phyloP scores from a whole-genome alignment of 2,329 filamentous ascomycete species.

The Aureobasidium sp. region DNA sequence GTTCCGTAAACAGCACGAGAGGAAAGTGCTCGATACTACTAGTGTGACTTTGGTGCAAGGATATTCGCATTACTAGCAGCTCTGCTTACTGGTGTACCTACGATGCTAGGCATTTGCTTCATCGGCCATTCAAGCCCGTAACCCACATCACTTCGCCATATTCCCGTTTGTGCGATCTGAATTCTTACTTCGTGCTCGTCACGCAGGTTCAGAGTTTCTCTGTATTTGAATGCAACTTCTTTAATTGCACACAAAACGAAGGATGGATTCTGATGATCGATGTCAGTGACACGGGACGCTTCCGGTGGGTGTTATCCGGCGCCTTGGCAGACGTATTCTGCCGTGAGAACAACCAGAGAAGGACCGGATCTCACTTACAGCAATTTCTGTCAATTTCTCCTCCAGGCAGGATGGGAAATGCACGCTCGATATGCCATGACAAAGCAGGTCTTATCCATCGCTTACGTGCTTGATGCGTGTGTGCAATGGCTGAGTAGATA shows the following conservation, averaged over 20 bases:
- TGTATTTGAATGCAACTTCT: conserved; percentile 65
- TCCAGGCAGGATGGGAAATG: too few species aligned
- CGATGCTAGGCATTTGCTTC: neutral
- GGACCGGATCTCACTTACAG: conserved; percentile 6
- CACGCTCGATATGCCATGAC: too few species aligned
- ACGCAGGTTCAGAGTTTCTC: conserved; percentile 61
- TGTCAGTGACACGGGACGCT: neutral
- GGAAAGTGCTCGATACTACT: too few species aligned
- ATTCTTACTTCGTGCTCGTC: conserved; percentile 65
- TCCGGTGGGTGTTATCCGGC: neutral
- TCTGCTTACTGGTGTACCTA: conserved; percentile 12
- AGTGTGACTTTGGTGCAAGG: too few species aligned
- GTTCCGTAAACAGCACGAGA: too few species aligned
- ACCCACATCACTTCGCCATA: conserved; percentile 79
- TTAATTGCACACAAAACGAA: conserved; percentile 70
- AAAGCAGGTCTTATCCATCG: neutral
- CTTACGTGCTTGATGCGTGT: neutral
- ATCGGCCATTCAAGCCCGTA: conserved; percentile 35
- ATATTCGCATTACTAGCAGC: too few species aligned
- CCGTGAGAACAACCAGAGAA: neutral
- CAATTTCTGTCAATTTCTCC: too few species aligned
- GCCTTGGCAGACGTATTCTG: conserved; percentile 4
- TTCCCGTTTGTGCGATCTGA: conserved; percentile 73
- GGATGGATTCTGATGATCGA: conserved; percentile 59
- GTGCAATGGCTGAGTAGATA: neutral